Percentiles rank a stretch among this genome's conserved stretches.
These are phyloP conservation scores for Fusarium drepaniforme DNA, from an alignment of 2,329 filamentous ascomycete species.

Conservation along the genomic window DNA sequence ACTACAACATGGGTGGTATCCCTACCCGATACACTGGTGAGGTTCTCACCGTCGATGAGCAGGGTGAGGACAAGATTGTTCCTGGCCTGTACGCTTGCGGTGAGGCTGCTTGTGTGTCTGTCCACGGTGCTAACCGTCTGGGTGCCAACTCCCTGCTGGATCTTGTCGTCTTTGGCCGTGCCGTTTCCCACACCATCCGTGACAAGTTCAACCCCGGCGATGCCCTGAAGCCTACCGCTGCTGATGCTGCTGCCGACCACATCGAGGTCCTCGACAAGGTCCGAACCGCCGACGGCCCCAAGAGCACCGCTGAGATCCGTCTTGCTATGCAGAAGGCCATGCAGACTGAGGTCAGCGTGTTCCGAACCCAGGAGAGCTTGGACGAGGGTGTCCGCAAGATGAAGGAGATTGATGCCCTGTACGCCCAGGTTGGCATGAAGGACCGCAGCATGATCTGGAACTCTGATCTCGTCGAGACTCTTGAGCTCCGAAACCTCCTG, in stretches of 20 bases:
- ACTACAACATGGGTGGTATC: constrained; percentile 99
- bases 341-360: constrained; percentile 97
- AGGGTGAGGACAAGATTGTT: constrained; percentile 92
- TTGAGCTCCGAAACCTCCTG: constrained; percentile 94
- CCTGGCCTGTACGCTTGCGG: constrained; percentile 96
- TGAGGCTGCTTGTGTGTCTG: constrained; percentile 97
- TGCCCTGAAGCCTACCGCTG: constrained; percentile 81
- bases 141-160: constrained; percentile 98
- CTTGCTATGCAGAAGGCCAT: constrained; percentile 97
- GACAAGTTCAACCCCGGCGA: constrained; percentile 91
- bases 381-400: constrained; percentile 95
- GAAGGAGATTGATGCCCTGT: constrained; percentile 83
- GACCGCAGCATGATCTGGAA: constrained; percentile 99
- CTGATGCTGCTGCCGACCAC: constrained; percentile 89
- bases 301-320: constrained; percentile 89
- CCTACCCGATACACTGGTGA: constrained; percentile 98
- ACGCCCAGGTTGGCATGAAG: constrained; percentile 90
- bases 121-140: constrained; percentile 97
- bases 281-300: constrained; percentile 85
- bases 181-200: constrained; percentile 95
- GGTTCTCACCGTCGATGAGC: constrained; percentile 88
- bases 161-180: constrained; percentile 96
- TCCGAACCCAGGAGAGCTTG: constrained; percentile 93
- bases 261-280: constrained; percentile 89
- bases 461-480: constrained; percentile 94